A percentile compares a stretch with the other conserved stretches of the same genome.
Conservation (phyloP, 2,329 filamentous ascomycete species). For the Fusarium pininemorale region DNA sequence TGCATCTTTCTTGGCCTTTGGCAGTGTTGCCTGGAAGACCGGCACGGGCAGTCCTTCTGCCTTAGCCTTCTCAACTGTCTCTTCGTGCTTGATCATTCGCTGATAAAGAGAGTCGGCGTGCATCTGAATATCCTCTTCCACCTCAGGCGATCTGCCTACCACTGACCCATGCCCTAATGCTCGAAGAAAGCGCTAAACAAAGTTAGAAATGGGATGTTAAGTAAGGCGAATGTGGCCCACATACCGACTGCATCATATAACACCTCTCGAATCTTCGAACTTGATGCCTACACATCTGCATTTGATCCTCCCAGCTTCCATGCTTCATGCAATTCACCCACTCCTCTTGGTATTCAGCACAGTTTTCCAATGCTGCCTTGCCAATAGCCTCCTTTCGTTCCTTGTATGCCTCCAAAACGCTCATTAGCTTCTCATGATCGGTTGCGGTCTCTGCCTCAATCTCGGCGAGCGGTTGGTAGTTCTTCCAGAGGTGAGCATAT, state of each 20-base stretch:
- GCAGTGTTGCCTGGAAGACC: conserved; percentile 66
- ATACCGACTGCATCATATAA: conserved; percentile 85
- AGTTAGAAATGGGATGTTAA: conserved; percentile 9
- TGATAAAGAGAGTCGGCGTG: conserved; percentile 93
- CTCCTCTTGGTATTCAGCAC: conserved; percentile 84
- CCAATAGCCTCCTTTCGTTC: conserved; percentile 81
- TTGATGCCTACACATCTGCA: conserved; percentile 84
- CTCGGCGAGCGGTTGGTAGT: conserved; percentile 77
- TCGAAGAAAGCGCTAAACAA: conserved; percentile 80
- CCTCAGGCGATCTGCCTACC: conserved; percentile 68
- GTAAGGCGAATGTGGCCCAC: neutral
- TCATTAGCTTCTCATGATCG: conserved; percentile 81
- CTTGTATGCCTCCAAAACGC: conserved; percentile 86
- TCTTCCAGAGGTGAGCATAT: conserved; percentile 90
- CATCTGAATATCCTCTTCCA: conserved; percentile 93
- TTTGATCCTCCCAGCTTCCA: conserved; percentile 72
- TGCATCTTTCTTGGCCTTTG: conserved; percentile 41
- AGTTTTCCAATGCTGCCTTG: conserved; percentile 89
- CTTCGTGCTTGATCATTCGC: conserved; percentile 85
- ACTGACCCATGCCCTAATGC: conserved; percentile 86
- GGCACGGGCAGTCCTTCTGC: conserved; percentile 67
- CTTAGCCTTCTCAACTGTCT: conserved; percentile 74
- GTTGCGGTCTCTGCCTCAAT: conserved; percentile 75
- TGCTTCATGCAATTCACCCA: conserved; percentile 83
- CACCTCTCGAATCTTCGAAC: conserved; percentile 84